Evolutionary conservation across 768 basidiomycete species (phyloP).

Genomic region (Tulasnella sp.): DNA sequence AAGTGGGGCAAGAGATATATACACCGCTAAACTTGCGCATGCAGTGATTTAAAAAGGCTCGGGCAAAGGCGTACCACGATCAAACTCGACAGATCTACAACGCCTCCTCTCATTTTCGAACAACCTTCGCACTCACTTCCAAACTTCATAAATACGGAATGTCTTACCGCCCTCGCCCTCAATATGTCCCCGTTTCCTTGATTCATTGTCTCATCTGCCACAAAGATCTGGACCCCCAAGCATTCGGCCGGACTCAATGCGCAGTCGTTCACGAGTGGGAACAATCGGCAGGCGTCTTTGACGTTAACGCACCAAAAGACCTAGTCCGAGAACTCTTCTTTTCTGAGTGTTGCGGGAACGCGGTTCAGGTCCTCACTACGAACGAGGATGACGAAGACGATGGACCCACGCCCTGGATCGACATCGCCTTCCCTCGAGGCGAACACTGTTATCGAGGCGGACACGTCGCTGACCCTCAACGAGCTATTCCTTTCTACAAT

Average conservation of each 20-base stretch:
- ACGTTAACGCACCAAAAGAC: background rate
- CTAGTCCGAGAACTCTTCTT: background rate
- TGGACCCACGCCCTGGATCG: background rate
- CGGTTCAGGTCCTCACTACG: background rate
- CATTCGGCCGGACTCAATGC: background rate
- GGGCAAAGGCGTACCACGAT: background rate
- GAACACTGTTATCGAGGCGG: background rate
- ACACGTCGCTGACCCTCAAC: background rate
- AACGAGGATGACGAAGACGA: constrained; percentile 1
- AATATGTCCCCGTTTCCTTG: background rate
- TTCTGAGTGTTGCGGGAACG: background rate
- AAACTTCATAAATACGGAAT: background rate
- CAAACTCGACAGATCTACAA: background rate
- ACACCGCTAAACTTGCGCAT: background rate
- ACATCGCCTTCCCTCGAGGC: background rate
- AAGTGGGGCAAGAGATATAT: background rate
- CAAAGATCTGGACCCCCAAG: background rate
- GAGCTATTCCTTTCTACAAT: background rate
- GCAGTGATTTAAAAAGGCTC: background rate
- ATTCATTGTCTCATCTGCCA: background rate
- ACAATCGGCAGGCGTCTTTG: background rate
- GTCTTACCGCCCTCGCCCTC: background rate
- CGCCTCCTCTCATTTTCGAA: background rate
- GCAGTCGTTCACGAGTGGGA: background rate
- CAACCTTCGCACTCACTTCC: background rate